Evolutionary conservation across 2,329 filamentous ascomycete species (phyloP).

Genomic region (Phaeosphaeriaceae sp.): DNA sequence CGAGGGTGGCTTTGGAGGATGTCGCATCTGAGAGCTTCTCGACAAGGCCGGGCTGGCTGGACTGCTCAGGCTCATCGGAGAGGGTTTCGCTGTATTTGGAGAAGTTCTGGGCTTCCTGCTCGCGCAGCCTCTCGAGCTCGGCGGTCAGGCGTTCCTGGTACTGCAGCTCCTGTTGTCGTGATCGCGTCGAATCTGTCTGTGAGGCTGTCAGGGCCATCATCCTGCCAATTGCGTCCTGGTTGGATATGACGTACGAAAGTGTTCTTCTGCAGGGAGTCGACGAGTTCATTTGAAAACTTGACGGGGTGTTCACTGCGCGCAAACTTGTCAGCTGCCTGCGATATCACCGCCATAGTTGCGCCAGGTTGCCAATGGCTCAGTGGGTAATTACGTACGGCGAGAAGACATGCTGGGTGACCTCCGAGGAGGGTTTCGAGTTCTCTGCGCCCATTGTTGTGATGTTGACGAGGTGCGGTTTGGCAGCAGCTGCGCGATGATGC

Average conservation of each 20-base stretch:
- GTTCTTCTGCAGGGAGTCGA: constrained; percentile 83
- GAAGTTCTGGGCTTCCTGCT: constrained; percentile 73
- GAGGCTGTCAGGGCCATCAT: constrained; percentile 12
- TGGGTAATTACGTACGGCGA: constrained; percentile 57
- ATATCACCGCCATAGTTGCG: neutral
- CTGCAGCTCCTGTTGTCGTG: constrained; percentile 82
- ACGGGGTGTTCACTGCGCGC: constrained; percentile 65
- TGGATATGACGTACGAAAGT: constrained; percentile 70
- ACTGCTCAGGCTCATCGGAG: constrained; percentile 52
- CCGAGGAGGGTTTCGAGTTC: constrained; percentile 65
- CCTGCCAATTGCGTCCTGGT: neutral
- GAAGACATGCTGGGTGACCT: constrained; percentile 66
- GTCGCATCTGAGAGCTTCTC: constrained; percentile 48
- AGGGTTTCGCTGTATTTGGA: constrained; percentile 71
- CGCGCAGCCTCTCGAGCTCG: constrained; percentile 82
- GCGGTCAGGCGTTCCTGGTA: constrained; percentile 85
- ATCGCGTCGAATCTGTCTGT: constrained; percentile 87
- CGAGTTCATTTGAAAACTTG: constrained; percentile 79
- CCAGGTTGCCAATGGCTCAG: constrained; percentile 29
- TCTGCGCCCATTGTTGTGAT: constrained; percentile 64
- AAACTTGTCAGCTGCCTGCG: constrained; percentile 42
- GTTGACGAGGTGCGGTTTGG: constrained; percentile 22
- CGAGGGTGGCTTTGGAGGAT: constrained; percentile 43
- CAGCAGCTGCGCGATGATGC: constrained; percentile 32
- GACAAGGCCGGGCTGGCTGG: constrained; percentile 42